These are phyloP conservation scores for Cymbopogon citratus DNA, from an alignment of 176 grass and related monocot genomes.

Conservation along the genomic window DNA sequence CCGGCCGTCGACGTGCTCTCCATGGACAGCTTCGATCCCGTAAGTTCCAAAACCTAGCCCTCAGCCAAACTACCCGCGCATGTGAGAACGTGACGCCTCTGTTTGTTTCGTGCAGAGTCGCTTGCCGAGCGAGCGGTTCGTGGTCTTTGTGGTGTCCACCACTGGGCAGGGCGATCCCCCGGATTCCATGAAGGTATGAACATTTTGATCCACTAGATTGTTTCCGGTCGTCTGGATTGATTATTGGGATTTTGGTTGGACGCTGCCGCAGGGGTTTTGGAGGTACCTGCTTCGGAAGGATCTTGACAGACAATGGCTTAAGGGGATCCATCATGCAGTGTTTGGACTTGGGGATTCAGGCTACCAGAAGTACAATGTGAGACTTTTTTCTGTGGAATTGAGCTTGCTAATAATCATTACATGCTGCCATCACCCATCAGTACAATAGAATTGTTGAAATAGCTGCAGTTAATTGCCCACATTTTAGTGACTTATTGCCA, in stretches of 20 bases:
- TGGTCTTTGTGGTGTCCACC: constrained; percentile 87
- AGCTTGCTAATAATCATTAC: background rate
- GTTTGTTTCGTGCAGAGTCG: constrained; percentile 32
- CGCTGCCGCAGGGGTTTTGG: constrained; percentile 59
- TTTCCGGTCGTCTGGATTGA: background rate
- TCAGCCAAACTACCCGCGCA: background rate
- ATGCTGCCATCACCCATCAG: background rate
- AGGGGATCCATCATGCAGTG: constrained; percentile 61
- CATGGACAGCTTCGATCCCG: constrained; percentile 68
- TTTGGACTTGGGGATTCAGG: constrained; percentile 95
- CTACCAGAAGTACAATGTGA: constrained; percentile 97
- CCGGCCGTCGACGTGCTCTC: constrained; percentile 62
- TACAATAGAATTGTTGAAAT: background rate
- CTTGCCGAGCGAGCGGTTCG: constrained; percentile 46
- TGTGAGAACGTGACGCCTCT: background rate
- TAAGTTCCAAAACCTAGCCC: constrained; percentile 30
- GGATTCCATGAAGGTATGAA: constrained; percentile 77
- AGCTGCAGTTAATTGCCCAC: background rate
- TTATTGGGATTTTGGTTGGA: background rate
- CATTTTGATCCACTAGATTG: background rate
- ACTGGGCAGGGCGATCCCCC: constrained; percentile 86
- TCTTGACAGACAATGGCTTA: constrained; percentile 52
- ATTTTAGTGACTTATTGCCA: background rate
- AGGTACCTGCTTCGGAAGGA: constrained; percentile 59
- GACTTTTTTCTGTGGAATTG: background rate